A percentile compares a stretch with the other conserved stretches of the same genome.
Evolutionary conservation across 768 basidiomycete genomes (phyloP).

Genomic region (Leccinum subtestaceum): DNA sequence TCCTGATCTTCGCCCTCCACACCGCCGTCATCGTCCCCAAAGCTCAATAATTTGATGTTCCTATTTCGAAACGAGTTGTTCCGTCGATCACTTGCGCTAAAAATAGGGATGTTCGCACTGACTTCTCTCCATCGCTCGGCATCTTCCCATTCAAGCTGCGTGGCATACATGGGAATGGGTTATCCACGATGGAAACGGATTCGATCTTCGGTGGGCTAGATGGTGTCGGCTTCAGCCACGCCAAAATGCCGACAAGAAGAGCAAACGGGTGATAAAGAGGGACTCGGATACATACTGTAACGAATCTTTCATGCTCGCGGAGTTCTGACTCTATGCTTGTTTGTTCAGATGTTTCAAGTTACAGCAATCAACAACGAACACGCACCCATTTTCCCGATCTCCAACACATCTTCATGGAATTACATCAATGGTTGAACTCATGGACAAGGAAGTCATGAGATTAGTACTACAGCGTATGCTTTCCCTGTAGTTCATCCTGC

Average conservation of each 20-base stretch:
- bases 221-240: not conserved
- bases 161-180: constrained; percentile 93
- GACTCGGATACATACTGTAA: constrained; percentile 10
- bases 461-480: too few relatives aligned
- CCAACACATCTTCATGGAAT: too few relatives aligned
- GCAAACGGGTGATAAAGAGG: not conserved
- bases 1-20: constrained; percentile 57
- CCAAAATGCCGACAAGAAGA: too few relatives aligned
- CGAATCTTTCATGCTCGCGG: too few relatives aligned
- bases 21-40: constrained; percentile 73
- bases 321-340: constrained; percentile 30
- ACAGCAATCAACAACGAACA: too few relatives aligned
- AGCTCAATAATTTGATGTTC: constrained; percentile 87
- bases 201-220: constrained; percentile 88
- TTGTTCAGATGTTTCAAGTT: not conserved
- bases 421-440: too few relatives aligned
- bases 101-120: constrained; percentile 21
- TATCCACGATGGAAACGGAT: constrained; percentile 79
- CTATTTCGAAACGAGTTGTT: constrained; percentile 37
- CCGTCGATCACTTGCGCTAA: not conserved
- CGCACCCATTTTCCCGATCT: too few relatives aligned
- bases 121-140: constrained; percentile 78
- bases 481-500: too few relatives aligned
- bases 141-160: constrained; percentile 74
- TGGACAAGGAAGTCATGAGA: too few relatives aligned